Base-by-base conservation (phyloP, 108 stramenopile species). In the Skeletonema grethae region DNA sequence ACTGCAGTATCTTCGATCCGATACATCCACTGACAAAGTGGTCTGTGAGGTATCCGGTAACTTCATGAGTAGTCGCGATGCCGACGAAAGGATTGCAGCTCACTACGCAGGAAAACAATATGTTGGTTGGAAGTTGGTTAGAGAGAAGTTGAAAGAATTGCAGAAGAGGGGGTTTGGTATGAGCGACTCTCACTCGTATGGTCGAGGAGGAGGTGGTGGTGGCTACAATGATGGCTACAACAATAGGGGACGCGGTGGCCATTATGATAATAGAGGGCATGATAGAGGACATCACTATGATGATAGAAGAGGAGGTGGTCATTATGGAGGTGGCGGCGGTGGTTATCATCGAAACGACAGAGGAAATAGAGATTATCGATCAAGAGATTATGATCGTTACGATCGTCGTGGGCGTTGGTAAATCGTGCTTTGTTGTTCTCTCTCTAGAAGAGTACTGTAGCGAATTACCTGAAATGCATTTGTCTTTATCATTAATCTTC, bases 41-140 rank as follows among this genome's bases (percentile, higher is more conserved):
- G 92, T 96, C 9, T 96, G 95, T 63, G 89, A 93, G 41, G 92
- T 96, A 0, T 94, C 92, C 8, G 95, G 95, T 36, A 96, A 96
- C 67, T 94, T 94, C 66, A 94, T 96, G 92, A 87, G 84, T 60
- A 79, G 87, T 59, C 87, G 91, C 30, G 95, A 96, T 80, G 95
- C 95, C 53, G 95, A 96, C 73, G 95, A 96, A 63, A 80, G 95
- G 12, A 94, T 96, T 67, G 95, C 95, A 3, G 95, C 95, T 6
- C 95, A 96, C 79, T 96, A 92, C 79, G 91, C 95, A 0, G 95
- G 95, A 43, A 96, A 94, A 77, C 95, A 96, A 69, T 96, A 96
- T 67, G 88, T 93, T 0, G 95, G 95, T 18, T 96, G 95, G 95
- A 93, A 96, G 57, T 67, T 92, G 79, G 91, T 93, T n/a, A 83